Percentiles rank a stretch among this genome's conserved stretches.
Conservation (phyloP, 2,329 filamentous ascomycete species). For the Lizonia empirigonia region DNA sequence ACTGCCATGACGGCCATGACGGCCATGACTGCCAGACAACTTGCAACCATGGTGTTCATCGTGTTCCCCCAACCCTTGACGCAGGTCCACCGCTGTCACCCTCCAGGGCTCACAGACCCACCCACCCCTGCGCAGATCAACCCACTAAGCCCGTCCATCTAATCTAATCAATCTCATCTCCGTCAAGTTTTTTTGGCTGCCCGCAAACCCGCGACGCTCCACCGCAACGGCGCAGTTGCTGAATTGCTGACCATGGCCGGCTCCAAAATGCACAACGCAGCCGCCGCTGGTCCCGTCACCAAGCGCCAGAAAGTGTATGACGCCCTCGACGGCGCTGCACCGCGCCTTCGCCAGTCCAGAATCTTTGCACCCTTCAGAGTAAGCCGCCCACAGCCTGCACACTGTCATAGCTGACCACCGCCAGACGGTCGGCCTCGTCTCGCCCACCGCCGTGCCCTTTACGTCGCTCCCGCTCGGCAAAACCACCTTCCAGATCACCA, state of each 20-base stretch:
- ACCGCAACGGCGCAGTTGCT: neutral
- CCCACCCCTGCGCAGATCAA: too few relatives aligned
- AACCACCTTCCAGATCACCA: conserved; percentile 96
- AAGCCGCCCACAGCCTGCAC: conserved; percentile 45
- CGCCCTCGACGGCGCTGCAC: conserved; percentile 47
- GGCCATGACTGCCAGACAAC: too few relatives aligned
- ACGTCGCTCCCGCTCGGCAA: conserved; percentile 87
- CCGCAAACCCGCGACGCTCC: neutral
- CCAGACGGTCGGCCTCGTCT: conserved; percentile 91
- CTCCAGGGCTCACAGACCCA: too few relatives aligned
- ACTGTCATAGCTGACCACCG: conserved; percentile 12
- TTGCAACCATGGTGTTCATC: too few relatives aligned
- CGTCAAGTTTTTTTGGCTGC: neutral
- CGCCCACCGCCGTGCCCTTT: conserved; percentile 87
- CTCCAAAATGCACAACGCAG: conserved; percentile 54
- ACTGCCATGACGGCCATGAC: too few relatives aligned
- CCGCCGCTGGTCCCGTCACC: conserved; percentile 58
- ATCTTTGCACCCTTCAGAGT: conserved; percentile 95
- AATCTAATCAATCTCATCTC: too few relatives aligned
- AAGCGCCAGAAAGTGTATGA: conserved; percentile 64
- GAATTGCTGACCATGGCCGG: conserved; percentile 52
- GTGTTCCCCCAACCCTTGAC: too few relatives aligned
- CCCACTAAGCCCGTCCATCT: too few relatives aligned
- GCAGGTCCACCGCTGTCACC: too few relatives aligned
- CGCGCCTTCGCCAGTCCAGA: conserved; percentile 62